Evolutionary conservation across 2,329 filamentous ascomycete genomes (phyloP).

Genomic region (Ceratocystis eucalypticola): DNA sequence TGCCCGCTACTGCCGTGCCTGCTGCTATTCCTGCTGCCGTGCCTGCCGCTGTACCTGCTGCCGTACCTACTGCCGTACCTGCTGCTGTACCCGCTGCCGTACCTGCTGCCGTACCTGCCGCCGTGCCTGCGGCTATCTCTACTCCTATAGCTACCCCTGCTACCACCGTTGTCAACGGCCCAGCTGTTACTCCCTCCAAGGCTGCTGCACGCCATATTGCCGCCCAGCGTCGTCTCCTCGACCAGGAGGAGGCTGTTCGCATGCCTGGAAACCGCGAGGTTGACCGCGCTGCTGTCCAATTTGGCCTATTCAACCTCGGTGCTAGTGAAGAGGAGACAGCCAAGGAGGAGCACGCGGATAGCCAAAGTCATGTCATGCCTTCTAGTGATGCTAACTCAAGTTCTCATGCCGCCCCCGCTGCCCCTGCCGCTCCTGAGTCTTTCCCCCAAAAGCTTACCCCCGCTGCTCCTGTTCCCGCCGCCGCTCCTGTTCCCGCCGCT

Average conservation of each 20-base stretch:
- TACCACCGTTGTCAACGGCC: constrained; percentile 39
- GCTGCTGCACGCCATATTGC: constrained; percentile 55
- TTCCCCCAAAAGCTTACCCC: constrained; percentile 41
- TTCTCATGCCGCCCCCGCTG: constrained; percentile 76
- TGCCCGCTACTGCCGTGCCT: constrained; percentile 54
- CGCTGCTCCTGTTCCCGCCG: constrained; percentile 23
- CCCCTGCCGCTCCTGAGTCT: constrained; percentile 45
- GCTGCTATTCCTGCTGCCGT: constrained; percentile 62
- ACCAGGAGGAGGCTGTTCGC: constrained; percentile 94
- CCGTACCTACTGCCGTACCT: constrained; percentile 42
- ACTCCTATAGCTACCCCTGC: constrained; percentile 44
- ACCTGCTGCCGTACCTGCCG: constrained; percentile 37
- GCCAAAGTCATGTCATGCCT: constrained; percentile 85
- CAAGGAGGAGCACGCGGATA: constrained; percentile 87
- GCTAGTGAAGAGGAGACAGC: constrained; percentile 66
- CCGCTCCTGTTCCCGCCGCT: constrained; percentile 20
- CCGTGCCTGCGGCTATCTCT: constrained; percentile 51
- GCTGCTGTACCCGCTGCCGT: constrained; percentile 54
- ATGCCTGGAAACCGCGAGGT: constrained; percentile 97
- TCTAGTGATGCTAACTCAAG: constrained; percentile 84
- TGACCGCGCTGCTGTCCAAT: constrained; percentile 84
- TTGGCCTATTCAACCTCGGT: constrained; percentile 86
- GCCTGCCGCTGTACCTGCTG: constrained; percentile 42
- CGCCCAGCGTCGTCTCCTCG: constrained; percentile 73
- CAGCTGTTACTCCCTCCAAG: constrained; percentile 47